Evolutionary conservation across 768 basidiomycete genomes (phyloP).

Genomic region (Glaciozyma martinii): DNA sequence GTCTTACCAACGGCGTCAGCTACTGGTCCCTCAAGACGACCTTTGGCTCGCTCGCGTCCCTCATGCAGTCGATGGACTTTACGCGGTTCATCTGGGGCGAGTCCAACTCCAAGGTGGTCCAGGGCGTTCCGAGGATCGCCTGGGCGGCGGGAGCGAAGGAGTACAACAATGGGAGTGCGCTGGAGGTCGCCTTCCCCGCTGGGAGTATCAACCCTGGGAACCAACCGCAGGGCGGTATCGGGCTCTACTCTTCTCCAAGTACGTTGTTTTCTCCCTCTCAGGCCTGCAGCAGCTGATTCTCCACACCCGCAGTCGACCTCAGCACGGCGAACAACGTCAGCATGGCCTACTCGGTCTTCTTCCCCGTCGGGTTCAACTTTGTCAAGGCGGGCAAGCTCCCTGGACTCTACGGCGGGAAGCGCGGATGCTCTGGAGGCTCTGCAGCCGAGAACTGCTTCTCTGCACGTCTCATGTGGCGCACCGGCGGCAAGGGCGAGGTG

Average conservation of each 20-base stretch:
- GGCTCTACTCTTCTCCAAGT: conserved; percentile 31
- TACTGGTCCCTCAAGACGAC: conserved; percentile 8
- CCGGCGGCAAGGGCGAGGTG: conserved; percentile 33
- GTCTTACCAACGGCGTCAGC: neutral
- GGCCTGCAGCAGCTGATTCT: neutral
- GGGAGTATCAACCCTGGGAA: conserved; percentile 26
- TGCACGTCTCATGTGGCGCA: conserved; percentile 34
- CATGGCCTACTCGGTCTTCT: conserved; percentile 34
- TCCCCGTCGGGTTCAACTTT: conserved; percentile 34
- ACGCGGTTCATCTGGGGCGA: conserved; percentile 20
- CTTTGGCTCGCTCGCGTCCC: conserved; percentile 13
- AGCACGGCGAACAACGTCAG: conserved; percentile 31
- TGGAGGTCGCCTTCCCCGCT: conserved; percentile 30
- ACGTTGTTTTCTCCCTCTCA: neutral
- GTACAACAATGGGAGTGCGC: conserved; percentile 4
- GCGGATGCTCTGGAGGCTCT: conserved; percentile 32
- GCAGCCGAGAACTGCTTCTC: conserved; percentile 34
- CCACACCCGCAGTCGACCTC: conserved; percentile 11
- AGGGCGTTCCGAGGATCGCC: conserved; percentile 5
- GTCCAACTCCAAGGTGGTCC: conserved; percentile 8
- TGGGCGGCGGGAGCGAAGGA: conserved; percentile 7
- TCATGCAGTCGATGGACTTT: conserved; percentile 14
- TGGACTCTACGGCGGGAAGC: conserved; percentile 33
- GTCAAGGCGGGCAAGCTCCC: conserved; percentile 37
- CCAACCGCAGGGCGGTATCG: conserved; percentile 30